Base-by-base conservation (phyloP, 495 filamentous ascomycete genomes). In the Pyrenopolyporus hunteri region DNA sequence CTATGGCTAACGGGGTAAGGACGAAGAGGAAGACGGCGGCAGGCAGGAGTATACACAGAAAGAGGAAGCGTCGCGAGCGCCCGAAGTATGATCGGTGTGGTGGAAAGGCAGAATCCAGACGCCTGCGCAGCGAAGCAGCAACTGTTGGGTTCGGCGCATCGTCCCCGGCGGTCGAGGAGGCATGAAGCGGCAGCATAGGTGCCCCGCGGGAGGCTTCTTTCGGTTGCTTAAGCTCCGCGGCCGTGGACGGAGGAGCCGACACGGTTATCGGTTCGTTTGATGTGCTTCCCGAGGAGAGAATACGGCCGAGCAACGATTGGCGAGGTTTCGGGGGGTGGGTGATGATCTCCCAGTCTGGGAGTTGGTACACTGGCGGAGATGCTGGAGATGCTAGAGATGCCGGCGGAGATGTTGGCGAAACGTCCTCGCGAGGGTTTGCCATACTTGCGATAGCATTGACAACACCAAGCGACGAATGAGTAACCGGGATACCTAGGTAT, bases 11-110 rank as follows among this genome's bases (percentile, higher is more conserved):
- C 13, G 63, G 61, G 40, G 72, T 58, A 22, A 74, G 39, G 9
- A 74, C 48, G 13, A 72, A 44, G 57, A 70, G 31, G 16, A 68
- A 47, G 20, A 67, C n/a, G 25, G 52, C 37, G 5, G 47, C 19
- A 22, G 66, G 60, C 11, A 68, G 63, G 29, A 59, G 7, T 26
- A 72, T 60, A 32, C 36, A 57, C 7, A 76, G 67, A 16, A 82
- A 64, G 13, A 81, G 62, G 22, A 68, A 69, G 16, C 70, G 70
- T 28, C 79, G 71, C 22, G 72, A 66, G 23, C 73, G 72, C 16
- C 79, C 75, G 36, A 76, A 54, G 59, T 78, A 80, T n/a, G 60
- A 69, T 33, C 66, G 70, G 26, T 78, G 67, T 1, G 76, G 74
- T 10, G 78, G 74, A 4, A 80, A 45, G 35, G 69, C 28, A 19